These are phyloP conservation scores for Populus hybrid DNA, from an alignment of 441 rosid species.

Conservation along the genomic window DNA sequence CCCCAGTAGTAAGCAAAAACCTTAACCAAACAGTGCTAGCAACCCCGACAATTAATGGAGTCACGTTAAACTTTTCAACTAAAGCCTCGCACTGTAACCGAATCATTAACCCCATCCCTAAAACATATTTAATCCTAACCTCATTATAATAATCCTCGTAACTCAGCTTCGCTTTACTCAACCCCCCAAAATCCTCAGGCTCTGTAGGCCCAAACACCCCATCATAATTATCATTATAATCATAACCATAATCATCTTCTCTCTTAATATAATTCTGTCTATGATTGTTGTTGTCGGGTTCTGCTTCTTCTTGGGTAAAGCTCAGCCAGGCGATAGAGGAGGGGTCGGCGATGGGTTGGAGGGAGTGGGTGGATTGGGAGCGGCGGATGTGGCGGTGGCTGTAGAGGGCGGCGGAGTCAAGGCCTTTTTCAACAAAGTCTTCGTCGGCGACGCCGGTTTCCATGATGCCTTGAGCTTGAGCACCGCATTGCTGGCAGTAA, in stretches of 20 bases:
- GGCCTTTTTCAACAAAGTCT: constrained; percentile 43
- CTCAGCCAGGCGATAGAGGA: constrained; percentile 34
- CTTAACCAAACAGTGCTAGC: constrained; percentile 57
- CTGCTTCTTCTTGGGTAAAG: constrained; percentile 24
- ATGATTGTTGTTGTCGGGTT: not conserved
- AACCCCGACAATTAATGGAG: constrained; percentile 62
- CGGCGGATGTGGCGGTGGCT: constrained; percentile 33
- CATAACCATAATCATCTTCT: constrained; percentile 1
- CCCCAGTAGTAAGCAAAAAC: constrained; percentile 40
- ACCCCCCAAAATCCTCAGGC: constrained; percentile 48
- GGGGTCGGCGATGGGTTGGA: constrained; percentile 9
- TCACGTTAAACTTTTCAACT: constrained; percentile 46
- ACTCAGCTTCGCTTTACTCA: constrained; percentile 15
- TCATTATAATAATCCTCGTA: constrained; percentile 63
- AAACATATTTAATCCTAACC: constrained; percentile 57
- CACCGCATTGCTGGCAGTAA: constrained; percentile 41
- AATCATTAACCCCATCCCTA: constrained; percentile 67
- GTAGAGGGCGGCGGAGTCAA: constrained; percentile 39
- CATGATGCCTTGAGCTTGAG: constrained; percentile 43
- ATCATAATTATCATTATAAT: not conserved
- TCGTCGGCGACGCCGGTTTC: constrained; percentile 56
- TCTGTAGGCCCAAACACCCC: constrained; percentile 36
- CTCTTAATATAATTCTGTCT: constrained; percentile 14
- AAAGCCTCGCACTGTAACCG: constrained; percentile 66
- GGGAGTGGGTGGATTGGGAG: constrained; percentile 9